Conservation (phyloP, 2,329 filamentous ascomycete species). For the Sclerotinia minor region DNA sequence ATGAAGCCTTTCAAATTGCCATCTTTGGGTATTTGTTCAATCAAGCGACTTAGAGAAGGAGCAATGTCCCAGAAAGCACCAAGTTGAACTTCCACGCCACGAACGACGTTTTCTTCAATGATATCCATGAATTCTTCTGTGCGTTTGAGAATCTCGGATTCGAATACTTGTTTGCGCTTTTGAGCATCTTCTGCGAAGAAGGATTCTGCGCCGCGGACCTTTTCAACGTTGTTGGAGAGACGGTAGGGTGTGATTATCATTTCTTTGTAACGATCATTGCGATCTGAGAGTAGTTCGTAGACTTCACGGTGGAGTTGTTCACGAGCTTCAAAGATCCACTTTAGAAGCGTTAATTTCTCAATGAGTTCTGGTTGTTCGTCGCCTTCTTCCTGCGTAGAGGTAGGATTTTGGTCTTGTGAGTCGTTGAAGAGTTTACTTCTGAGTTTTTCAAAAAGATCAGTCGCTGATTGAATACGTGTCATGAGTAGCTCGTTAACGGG, state of each 20-base stretch:
- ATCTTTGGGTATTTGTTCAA: conserved; percentile 74
- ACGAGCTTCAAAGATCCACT: conserved; percentile 96
- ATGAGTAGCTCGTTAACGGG: conserved; percentile 80
- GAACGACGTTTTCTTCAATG: conserved; percentile 80
- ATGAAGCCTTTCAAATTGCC: conserved; percentile 55
- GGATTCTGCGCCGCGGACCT: conserved; percentile 71
- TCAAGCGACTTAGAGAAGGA: conserved; percentile 72
- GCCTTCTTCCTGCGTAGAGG: conserved; percentile 89
- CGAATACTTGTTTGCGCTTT: conserved; percentile 69
- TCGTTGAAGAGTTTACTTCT: conserved; percentile 71
- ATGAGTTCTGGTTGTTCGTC: conserved; percentile 92
- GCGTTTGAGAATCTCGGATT: conserved; percentile 70
- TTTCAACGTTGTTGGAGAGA: conserved; percentile 72
- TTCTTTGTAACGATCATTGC: conserved; percentile 82
- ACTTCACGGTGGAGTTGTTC: conserved; percentile 82
- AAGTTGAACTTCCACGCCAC: conserved; percentile 87
- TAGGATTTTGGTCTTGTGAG: conserved; percentile 63
- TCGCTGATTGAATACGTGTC: conserved; percentile 70
- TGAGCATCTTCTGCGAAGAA: conserved; percentile 82
- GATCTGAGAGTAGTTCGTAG: conserved; percentile 80
- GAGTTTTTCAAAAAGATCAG: conserved; percentile 74
- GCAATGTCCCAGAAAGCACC: conserved; percentile 98
- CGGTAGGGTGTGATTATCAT: conserved; percentile 81
- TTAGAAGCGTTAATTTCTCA: conserved; percentile 90
- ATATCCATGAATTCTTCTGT: conserved; percentile 75